These are phyloP conservation scores for Alternaria longipes DNA, from an alignment of 2,329 filamentous ascomycete species.

Conservation along the genomic window DNA sequence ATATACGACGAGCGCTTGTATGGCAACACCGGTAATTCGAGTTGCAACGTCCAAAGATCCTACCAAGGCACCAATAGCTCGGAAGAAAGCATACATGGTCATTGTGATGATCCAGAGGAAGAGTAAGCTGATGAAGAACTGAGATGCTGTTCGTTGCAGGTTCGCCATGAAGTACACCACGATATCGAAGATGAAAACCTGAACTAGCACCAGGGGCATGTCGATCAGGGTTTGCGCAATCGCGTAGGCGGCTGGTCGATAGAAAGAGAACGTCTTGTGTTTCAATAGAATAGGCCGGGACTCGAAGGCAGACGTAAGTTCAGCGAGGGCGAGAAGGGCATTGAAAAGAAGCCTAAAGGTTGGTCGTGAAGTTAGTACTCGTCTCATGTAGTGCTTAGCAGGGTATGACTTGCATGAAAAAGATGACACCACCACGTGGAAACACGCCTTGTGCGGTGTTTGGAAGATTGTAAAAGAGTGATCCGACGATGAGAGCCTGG, in stretches of 20 bases:
- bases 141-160: constrained; percentile 64
- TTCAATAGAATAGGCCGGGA: constrained; percentile 73
- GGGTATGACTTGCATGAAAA: constrained; percentile 55
- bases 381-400: background rate
- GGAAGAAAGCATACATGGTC: constrained; percentile 56
- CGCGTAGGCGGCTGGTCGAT: constrained; percentile 68
- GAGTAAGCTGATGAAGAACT: constrained; percentile 69
- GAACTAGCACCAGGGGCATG: constrained; percentile 65
- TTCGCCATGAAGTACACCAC: constrained; percentile 71
- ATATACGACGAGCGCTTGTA: constrained; percentile 53
- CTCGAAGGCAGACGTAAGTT: constrained; percentile 68
- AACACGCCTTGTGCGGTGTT: constrained; percentile 65
- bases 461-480: constrained; percentile 64
- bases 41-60: constrained; percentile 51
- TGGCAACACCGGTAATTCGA: constrained; percentile 52
- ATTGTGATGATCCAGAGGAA: constrained; percentile 68
- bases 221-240: constrained; percentile 67
- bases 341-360: constrained; percentile 63
- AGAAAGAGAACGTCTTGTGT: constrained; percentile 76
- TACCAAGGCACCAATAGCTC: constrained; percentile 49
- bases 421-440: constrained; percentile 68
- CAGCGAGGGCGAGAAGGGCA: constrained; percentile 67
- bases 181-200: constrained; percentile 67
- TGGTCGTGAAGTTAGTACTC: background rate
- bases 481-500: constrained; percentile 53